Evolutionary conservation across 352 stramenopile species (phyloP).

Genomic region (Phytophthora aleatoria): DNA sequence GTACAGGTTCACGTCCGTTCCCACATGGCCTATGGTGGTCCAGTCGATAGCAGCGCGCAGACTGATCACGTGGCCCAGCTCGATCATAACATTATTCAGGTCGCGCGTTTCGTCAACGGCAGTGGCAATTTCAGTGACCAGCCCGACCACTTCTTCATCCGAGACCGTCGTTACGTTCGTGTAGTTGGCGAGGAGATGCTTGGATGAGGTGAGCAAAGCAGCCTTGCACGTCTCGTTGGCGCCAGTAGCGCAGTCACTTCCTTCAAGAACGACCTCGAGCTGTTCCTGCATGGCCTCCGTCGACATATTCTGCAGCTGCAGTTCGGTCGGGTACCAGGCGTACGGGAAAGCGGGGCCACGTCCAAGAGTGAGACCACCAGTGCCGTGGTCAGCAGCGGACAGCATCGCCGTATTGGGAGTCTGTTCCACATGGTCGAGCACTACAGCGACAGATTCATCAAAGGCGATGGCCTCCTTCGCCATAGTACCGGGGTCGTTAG

Average conservation of each 20-base stretch:
- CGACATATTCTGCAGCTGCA: conserved; percentile 64
- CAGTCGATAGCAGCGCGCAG: conserved; percentile 51
- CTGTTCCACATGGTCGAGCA: conserved; percentile 58
- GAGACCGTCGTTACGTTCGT: conserved; percentile 42
- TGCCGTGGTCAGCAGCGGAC: conserved; percentile 69
- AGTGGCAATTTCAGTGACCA: conserved; percentile 11
- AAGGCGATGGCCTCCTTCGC: conserved; percentile 72
- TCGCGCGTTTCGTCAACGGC: conserved; percentile 47
- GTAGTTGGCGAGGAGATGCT: conserved; percentile 52
- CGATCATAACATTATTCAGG: conserved; percentile 52
- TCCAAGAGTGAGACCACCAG: conserved; percentile 64
- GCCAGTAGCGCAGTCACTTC: conserved; percentile 34
- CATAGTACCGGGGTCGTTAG: conserved; percentile 72
- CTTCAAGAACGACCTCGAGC: conserved; percentile 40
- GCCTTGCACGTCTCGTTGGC: conserved; percentile 56
- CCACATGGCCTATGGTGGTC: conserved; percentile 69
- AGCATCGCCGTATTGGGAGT: conserved; percentile 60
- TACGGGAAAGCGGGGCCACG: conserved; percentile 38
- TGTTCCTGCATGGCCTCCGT: conserved; percentile 59
- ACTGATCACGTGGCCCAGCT: conserved; percentile 61
- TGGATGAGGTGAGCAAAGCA: conserved; percentile 40
- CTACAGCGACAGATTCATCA: conserved; percentile 67
- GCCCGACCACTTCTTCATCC: conserved; percentile 7
- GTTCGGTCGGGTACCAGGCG: conserved; percentile 50
- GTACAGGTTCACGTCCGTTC: conserved; percentile 77